Percentiles rank a stretch among this genome's conserved stretches.
Evolutionary conservation across 2,329 filamentous ascomycete species (phyloP).

Genomic region (Chaetomiaceae sp.): DNA sequence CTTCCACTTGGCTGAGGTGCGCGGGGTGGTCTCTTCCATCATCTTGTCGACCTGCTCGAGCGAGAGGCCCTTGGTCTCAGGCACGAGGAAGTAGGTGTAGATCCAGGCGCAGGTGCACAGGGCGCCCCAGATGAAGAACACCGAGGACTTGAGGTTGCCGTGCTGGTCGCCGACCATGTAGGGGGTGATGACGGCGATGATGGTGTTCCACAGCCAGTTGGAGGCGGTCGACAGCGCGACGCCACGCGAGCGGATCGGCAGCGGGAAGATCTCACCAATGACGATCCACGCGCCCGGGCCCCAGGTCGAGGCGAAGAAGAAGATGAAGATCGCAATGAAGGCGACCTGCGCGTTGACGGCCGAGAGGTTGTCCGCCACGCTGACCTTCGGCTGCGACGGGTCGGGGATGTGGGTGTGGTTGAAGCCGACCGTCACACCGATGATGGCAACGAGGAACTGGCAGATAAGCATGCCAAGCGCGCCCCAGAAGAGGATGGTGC

Average conservation of each 20-base stretch:
- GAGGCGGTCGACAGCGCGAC: constrained; percentile 80
- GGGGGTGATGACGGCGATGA: constrained; percentile 65
- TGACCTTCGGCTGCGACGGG: constrained; percentile 34
- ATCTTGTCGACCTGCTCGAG: constrained; percentile 80
- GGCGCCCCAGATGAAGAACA: constrained; percentile 71
- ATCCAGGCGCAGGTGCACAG: constrained; percentile 55
- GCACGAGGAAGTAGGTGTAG: constrained; percentile 68
- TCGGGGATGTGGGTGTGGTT: constrained; percentile 43
- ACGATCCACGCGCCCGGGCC: constrained; percentile 75
- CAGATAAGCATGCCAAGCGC: constrained; percentile 77
- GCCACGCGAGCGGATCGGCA: constrained; percentile 82
- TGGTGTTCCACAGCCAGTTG: constrained; percentile 88
- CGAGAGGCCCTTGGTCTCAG: constrained; percentile 69
- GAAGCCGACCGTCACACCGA: constrained; percentile 58
- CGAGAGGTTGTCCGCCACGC: constrained; percentile 45
- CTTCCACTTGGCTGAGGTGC: constrained; percentile 70
- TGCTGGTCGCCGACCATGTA: constrained; percentile 57
- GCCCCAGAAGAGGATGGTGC: constrained; percentile 70
- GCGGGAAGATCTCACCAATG: constrained; percentile 85
- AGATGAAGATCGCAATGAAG: constrained; percentile 89
- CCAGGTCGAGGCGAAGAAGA: constrained; percentile 88
- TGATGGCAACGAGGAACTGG: constrained; percentile 79
- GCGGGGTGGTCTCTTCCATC: constrained; percentile 78
- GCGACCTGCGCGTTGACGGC: constrained; percentile 68
- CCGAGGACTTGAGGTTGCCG: constrained; percentile 61